Conservation (phyloP, 192 early-diverging fungal species). For the Entophlyctis helioformis region DNA sequence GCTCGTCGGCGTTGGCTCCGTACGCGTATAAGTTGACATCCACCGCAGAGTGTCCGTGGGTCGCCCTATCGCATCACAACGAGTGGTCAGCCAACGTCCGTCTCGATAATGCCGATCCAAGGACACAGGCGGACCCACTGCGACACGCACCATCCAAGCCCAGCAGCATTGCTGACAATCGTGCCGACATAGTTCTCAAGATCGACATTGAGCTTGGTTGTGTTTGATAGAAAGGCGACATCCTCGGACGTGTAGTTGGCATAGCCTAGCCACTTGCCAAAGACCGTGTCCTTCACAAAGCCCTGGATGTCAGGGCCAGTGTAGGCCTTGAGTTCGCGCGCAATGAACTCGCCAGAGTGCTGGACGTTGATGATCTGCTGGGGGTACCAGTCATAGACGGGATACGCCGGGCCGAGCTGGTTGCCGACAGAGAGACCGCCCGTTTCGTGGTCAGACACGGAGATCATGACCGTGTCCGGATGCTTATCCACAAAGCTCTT, state of each 20-base stretch:
- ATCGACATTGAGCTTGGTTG: slow-evolving; percentile 9
- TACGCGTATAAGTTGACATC: slow-evolving; percentile 93
- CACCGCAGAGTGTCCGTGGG: slow-evolving; percentile 86
- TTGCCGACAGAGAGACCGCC: slow-evolving; percentile 80
- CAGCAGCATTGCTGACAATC: slow-evolving; percentile 22
- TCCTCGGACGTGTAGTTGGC: slow-evolving; percentile 39
- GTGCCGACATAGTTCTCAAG: slow-evolving; percentile 37
- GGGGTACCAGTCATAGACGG: slow-evolving; percentile 76
- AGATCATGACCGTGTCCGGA: slow-evolving; percentile 82
- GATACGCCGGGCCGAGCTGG: slow-evolving; percentile 59
- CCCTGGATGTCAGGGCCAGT: slow-evolving; percentile 2
- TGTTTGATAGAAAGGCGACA: slow-evolving; percentile 29
- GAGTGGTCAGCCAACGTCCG: too few species aligned
- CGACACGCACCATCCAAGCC: slow-evolving; percentile 31
- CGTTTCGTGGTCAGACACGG: slow-evolving; percentile 88
- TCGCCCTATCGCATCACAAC: slow-evolving; percentile 58
- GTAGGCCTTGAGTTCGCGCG: slow-evolving; percentile 4
- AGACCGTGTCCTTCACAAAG: slow-evolving; percentile 41
- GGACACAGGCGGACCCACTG: not conserved
- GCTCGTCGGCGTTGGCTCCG: slow-evolving; percentile 41
- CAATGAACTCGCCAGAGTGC: slow-evolving; percentile 47
- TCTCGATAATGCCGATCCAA: slow-evolving; percentile 24
- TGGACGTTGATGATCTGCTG: slow-evolving; percentile 54
- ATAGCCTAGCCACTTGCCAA: slow-evolving; percentile 58
- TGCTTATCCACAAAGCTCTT: slow-evolving; percentile 67